These are phyloP conservation scores for Agapanthus africanus DNA, from an alignment of 106 monocot genomes.

Conservation along the genomic window DNA sequence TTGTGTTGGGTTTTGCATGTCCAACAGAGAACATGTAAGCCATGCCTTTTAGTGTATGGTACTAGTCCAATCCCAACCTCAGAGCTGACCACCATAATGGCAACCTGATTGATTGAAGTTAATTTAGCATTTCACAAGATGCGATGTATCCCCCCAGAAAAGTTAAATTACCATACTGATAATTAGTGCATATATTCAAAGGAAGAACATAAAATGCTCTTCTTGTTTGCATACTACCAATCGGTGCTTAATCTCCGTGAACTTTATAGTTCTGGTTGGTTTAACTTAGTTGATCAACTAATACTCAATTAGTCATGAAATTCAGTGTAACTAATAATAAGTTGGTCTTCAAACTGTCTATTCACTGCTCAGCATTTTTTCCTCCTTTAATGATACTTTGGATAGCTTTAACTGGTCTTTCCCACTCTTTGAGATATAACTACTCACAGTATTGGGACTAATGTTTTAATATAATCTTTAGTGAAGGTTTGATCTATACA, in stretches of 20 bases:
- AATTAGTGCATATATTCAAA: neutral
- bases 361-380: neutral
- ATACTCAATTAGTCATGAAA: neutral
- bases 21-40: too few relatives aligned
- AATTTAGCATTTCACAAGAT: neutral
- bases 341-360: neutral
- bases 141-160: neutral
- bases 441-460: neutral
- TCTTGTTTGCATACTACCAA: neutral
- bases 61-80: too few relatives aligned
- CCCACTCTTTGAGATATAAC: neutral
- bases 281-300: neutral
- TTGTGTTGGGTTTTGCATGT: too few relatives aligned
- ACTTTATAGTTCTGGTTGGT: neutral
- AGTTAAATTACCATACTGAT: neutral
- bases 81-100: too few relatives aligned
- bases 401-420: constrained; percentile 1
- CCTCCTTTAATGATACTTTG: neutral
- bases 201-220: neutral
- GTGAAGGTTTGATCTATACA: neutral
- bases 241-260: neutral
- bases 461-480: neutral
- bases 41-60: too few relatives aligned
- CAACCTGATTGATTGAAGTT: neutral
- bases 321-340: neutral